Evolutionary conservation across 495 filamentous ascomycete species (phyloP), one percentile per base, ranked within the genome.

Genomic region (Cercophora newfieldiana): DNA sequence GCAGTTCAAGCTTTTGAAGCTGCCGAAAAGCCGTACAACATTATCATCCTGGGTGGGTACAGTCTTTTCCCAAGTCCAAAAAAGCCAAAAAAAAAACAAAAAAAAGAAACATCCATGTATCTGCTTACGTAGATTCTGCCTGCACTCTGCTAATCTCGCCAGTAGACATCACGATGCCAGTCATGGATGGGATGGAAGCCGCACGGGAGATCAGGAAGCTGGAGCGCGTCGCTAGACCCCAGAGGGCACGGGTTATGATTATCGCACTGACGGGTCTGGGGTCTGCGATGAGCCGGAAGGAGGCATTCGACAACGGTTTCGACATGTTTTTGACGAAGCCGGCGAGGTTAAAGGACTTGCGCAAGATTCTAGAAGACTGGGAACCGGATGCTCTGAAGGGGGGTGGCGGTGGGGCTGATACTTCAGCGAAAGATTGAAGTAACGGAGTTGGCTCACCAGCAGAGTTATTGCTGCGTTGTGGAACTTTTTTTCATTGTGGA

Each of bases 291-390:
- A 53, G 50, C 50, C 50, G n/a, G 50, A 26, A 53, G 12, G 50
- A 53, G 5, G 50, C 50, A 53, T 53, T 53, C n/a, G 50, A 53
- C 6, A 53, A 22, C 50, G 50, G 50, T 7, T 2, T 53, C 7
- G n/a, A 53, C n/a, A 53, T 53, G 24, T 53, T 53, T 53, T 53
- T 61, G 22, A 61, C 29, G 31, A 61, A 49, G 59, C 31, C 33
- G 7, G 30, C 8, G 5, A 22, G 19, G n/a, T 49, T 24, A 61
- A 21, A 25, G 21, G 7, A 26, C 33, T 25, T 28, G 22, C 3
- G 16, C 21, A 61, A 48, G 29, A 61, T 61, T 44, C 33, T 61
- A 24, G 37, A 24, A 7, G 33, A 61, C 5, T 61, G 59, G 59
- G 19, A 22, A 4, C 59, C 37, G 19, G 33, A 61, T 49, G 59